Evolutionary conservation across 2,329 filamentous ascomycete genomes (phyloP).

Genomic region (Nannizziopsis barbatae): DNA sequence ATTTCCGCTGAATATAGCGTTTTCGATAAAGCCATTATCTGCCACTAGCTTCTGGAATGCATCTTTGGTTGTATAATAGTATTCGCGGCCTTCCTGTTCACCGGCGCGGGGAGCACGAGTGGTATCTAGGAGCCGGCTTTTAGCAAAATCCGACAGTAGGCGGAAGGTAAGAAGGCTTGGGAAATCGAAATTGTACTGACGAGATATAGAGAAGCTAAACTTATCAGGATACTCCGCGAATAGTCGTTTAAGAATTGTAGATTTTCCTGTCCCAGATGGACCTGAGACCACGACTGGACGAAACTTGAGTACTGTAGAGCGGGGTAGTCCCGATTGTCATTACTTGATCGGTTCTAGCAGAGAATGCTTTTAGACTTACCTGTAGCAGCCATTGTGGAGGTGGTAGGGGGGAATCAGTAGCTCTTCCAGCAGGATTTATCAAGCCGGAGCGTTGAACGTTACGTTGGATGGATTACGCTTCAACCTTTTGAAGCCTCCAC

Average conservation of each 20-base stretch:
- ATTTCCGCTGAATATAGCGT: conserved; percentile 76
- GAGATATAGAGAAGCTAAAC: conserved; percentile 35
- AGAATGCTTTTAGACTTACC: neutral
- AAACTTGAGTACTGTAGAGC: conserved; percentile 21
- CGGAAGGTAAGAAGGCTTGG: conserved; percentile 12
- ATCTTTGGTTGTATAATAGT: conserved; percentile 61
- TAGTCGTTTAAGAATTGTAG: conserved; percentile 33
- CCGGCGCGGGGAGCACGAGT: conserved; percentile 65
- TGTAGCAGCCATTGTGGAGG: conserved; percentile 3
- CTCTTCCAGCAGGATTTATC: no score
- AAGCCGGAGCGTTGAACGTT: no score
- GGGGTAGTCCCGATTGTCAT: neutral
- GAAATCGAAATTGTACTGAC: conserved; percentile 19
- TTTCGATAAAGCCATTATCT: conserved; percentile 70
- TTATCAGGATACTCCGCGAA: conserved; percentile 34
- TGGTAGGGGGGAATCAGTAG: no score
- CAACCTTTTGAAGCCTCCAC: no score
- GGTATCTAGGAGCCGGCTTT: conserved; percentile 48
- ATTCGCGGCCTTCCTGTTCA: conserved; percentile 66
- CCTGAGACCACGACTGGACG: conserved; percentile 35
- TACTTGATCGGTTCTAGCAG: no score
- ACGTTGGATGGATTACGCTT: no score
- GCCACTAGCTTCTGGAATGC: conserved; percentile 57
- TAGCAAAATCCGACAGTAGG: conserved; percentile 13
- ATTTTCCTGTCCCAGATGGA: conserved; percentile 34